Conservation (phyloP, 208 protist species). For the Trypanosoma scelopori region DNA sequence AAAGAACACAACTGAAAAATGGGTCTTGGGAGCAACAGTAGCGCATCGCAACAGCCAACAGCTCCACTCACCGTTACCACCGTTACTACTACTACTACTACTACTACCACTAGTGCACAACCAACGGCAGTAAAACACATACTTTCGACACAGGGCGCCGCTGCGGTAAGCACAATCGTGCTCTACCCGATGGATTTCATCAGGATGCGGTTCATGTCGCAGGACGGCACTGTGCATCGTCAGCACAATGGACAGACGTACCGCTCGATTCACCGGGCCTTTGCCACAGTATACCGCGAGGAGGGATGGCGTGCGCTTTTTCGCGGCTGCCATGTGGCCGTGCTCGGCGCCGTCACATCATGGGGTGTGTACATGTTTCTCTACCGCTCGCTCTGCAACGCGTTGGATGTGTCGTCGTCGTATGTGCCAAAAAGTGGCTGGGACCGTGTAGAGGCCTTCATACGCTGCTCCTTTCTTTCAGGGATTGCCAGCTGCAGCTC, state of each 20-base stretch:
- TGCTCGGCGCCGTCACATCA: conserved; percentile 53
- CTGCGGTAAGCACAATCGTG: conserved; percentile 51
- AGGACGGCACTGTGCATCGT: conserved; percentile 67
- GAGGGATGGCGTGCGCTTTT: conserved; percentile 66
- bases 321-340: conserved; percentile 66
- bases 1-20: background rate
- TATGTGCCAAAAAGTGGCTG: background rate
- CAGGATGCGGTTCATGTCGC: conserved; percentile 86
- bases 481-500: conserved; percentile 59
- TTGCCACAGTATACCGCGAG: conserved; percentile 43
- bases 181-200: conserved; percentile 91
- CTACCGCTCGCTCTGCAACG: conserved; percentile 59
- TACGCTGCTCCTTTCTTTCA: conserved; percentile 56
- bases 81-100: background rate
- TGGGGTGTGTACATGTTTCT: conserved; percentile 90
- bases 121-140: conserved; percentile 22
- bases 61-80: no score
- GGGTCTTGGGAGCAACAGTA: no score
- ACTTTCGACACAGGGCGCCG: conserved; percentile 62
- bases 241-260: conserved; percentile 80
- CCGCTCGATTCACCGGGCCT: conserved; percentile 33
- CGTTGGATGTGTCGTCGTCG: conserved; percentile 21
- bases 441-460: conserved; percentile 33
- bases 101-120: background rate
- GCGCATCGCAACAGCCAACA: no score